Evolutionary conservation across 2,329 filamentous ascomycete genomes (phyloP), one percentile per base, ranked within the genome.

Genomic region (Phymatotrichopsis omnivora): DNA sequence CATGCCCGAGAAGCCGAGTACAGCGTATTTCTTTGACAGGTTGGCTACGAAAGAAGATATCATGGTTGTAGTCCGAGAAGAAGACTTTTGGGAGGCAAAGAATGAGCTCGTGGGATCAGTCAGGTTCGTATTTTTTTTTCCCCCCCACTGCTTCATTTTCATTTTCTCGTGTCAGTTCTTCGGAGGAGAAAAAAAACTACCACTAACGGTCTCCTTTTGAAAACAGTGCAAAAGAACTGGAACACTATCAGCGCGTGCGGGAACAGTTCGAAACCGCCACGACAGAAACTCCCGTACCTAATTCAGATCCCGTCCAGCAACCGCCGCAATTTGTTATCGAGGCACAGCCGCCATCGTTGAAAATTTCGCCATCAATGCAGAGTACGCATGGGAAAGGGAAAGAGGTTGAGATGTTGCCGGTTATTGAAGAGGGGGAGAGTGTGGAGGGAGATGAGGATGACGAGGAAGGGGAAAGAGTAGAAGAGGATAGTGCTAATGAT

Each of bases 21-120:
- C 89, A 2, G 89, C 87, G 0, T 87, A 91, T 65, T 98, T 87
- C 67, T 98, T 98, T 62, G 91, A 98, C 61, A 89, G 96, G 65
- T 71, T 84, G 55, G 86, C 89, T 11, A 84, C 76, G 0, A 72
- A 79, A 8, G 82, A 84, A 35, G 91, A 98, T 60, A 76, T 89
- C 1, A 75, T 80, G 20, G 89, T 98, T 54, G 78, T 84, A 66
- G 91, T 98, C 22, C 82, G 77, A 1, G 89, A 95, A 63, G 74
- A 82, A 37, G 91, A 98, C 63, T 98, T 98, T 60, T 62, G 81
- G 17, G 75, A 75, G 20, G 91, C 91, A 1, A 78, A 89, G 59
- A 68, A 69, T 32, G 91, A 96, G 65, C 72, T 98, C 30, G 80
- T 96, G n/a, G 87, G 87, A 12, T 87, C 81, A 66, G 91, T 98